These are phyloP conservation scores for Moniliophthora roreri DNA, from an alignment of 1,284 basidiomycete genomes.

Conservation along the genomic window DNA sequence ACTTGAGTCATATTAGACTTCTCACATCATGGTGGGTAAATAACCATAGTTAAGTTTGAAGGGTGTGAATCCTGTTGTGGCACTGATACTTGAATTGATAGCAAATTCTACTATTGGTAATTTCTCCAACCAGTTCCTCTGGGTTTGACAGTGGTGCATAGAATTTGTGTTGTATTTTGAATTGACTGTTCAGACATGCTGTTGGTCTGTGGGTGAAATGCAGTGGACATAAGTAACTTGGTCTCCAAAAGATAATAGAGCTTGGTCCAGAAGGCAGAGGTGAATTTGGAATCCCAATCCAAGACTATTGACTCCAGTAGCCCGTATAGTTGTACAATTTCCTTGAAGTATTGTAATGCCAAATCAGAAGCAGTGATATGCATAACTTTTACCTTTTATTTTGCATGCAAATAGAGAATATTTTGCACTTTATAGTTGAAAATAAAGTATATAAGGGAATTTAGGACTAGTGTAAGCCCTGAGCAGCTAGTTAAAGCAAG, in stretches of 20 bases:
- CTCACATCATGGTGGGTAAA: conserved; percentile 6
- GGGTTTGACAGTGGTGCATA: conserved; percentile 20
- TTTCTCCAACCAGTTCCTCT: conserved; percentile 24
- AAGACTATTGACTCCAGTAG: conserved; percentile 31
- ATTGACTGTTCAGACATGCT: conserved; percentile 31
- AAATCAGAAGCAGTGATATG: conserved; percentile 15
- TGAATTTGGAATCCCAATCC: conserved; percentile 34
- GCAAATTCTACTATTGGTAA: conserved; percentile 24
- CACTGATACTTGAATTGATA: no score
- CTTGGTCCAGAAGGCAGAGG: conserved; percentile 32
- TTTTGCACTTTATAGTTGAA: no score
- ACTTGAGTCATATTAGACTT: background rate
- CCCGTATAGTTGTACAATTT: conserved; percentile 34
- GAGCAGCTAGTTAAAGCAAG: no score
- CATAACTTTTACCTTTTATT: no score
- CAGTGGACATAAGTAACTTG: conserved; percentile 38
- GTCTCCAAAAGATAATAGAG: conserved; percentile 30
- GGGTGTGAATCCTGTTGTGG: conserved; percentile 23
- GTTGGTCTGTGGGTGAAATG: conserved; percentile 45
- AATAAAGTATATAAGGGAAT: no score
- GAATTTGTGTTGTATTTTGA: conserved; percentile 27
- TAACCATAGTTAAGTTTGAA: conserved; percentile 26
- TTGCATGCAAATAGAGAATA: no score
- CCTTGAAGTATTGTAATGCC: conserved; percentile 29
- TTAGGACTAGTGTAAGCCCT: no score